Evolutionary conservation across 495 filamentous ascomycete genomes (phyloP).

Genomic region (Trypethelium eluteriae): DNA sequence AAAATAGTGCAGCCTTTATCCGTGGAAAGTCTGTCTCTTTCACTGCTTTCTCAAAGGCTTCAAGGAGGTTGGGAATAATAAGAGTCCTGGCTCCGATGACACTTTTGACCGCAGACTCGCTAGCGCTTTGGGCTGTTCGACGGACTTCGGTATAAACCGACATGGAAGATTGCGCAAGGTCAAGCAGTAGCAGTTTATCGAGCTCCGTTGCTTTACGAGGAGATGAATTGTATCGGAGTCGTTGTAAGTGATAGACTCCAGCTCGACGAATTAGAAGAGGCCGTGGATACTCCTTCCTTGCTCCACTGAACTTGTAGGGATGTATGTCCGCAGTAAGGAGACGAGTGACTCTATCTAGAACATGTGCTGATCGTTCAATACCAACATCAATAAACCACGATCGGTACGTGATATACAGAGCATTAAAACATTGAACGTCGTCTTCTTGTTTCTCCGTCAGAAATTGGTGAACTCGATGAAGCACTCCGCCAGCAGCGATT

Average conservation of each 20-base stretch:
- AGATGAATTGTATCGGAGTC: conserved; percentile 83
- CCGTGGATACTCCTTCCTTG: conserved; percentile 86
- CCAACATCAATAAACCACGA: conserved; percentile 98
- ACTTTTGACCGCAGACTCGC: conserved; percentile 88
- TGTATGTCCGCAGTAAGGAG: conserved; percentile 77
- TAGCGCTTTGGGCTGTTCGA: conserved; percentile 81
- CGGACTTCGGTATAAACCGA: conserved; percentile 95
- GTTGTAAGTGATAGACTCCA: conserved; percentile 88
- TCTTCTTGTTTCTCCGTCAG: conserved; percentile 80
- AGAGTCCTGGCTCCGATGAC: conserved; percentile 77
- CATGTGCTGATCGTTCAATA: conserved; percentile 89
- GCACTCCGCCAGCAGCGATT: conserved; percentile 64
- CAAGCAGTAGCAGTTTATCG: conserved; percentile 73
- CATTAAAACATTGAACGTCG: conserved; percentile 89
- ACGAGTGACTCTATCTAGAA: conserved; percentile 75
- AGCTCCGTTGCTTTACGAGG: conserved; percentile 76
- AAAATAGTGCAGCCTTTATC: conserved; percentile 91
- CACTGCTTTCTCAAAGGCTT: conserved; percentile 71
- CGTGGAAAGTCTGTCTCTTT: conserved; percentile 73
- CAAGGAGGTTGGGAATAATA: conserved; percentile 79
- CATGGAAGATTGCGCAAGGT: conserved; percentile 83
- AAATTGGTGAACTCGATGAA: conserved; percentile 80
- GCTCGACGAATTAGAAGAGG: conserved; percentile 82
- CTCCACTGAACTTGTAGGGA: conserved; percentile 86
- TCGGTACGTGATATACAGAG: conserved; percentile 81